These are phyloP conservation scores for Lichtheimia corymbifera DNA, from an alignment of 371 early-diverging fungal species.

Conservation along the genomic window DNA sequence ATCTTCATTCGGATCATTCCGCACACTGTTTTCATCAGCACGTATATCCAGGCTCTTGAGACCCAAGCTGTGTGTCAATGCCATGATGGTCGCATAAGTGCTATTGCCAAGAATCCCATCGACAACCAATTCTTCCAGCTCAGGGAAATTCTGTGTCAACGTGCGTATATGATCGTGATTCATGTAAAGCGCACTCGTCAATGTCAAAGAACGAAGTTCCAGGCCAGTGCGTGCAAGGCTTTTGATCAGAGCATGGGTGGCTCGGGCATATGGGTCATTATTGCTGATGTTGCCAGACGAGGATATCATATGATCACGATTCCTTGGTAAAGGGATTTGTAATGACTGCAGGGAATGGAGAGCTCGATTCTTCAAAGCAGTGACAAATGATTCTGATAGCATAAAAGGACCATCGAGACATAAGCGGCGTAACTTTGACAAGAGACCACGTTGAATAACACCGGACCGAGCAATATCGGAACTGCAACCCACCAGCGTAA, in stretches of 20 bases:
- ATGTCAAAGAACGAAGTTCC: slow-evolving; percentile 16
- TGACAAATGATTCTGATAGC: slow-evolving; percentile 14
- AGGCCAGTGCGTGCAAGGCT: background rate
- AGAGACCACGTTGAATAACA: slow-evolving; percentile 13
- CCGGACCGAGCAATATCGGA: slow-evolving; percentile 3
- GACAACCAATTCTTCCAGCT: slow-evolving; percentile 19
- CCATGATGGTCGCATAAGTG: background rate
- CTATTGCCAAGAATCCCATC: slow-evolving; percentile 20
- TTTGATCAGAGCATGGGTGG: too few species aligned
- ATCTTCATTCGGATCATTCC: too few species aligned
- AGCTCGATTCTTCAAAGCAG: slow-evolving; percentile 16
- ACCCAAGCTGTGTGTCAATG: slow-evolving; percentile 16
- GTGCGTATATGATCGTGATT: slow-evolving; percentile 15
- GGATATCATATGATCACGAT: slow-evolving; percentile 4
- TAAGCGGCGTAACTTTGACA: slow-evolving; percentile 19
- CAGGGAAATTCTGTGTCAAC: slow-evolving; percentile 18
- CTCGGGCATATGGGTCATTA: too few species aligned
- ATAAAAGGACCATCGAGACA: slow-evolving; percentile 31
- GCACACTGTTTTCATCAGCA: slow-evolving; percentile 1
- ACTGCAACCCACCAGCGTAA: slow-evolving; percentile 30
- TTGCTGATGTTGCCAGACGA: slow-evolving; percentile 10
- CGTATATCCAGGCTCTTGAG: slow-evolving; percentile 31
- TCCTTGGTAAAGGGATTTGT: slow-evolving; percentile 23
- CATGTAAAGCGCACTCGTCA: slow-evolving; percentile 24
- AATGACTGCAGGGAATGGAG: slow-evolving; percentile 11